Percentiles rank a stretch among this genome's conserved stretches.
Conservation (phyloP, 2,329 filamentous ascomycete genomes). For the Pseudocercospora macadamiae region DNA sequence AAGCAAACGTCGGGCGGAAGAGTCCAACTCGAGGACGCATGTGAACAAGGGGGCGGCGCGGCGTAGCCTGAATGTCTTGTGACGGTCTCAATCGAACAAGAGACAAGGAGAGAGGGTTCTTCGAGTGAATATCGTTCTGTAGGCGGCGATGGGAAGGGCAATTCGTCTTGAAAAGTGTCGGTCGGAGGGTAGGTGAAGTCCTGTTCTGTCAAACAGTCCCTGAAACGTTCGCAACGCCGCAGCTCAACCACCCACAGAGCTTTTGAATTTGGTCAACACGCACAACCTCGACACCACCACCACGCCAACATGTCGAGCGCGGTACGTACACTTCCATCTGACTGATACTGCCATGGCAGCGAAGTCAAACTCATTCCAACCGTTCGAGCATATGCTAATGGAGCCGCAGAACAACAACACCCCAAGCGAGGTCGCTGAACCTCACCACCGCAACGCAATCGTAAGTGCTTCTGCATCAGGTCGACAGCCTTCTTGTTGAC, state of each 20-base stretch:
- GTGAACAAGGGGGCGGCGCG: background rate
- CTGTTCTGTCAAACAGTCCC: too few species aligned
- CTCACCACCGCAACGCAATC: too few species aligned
- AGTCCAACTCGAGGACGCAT: background rate
- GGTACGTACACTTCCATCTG: background rate
- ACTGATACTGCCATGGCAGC: background rate
- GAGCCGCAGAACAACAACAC: background rate
- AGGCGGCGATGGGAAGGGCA: too few species aligned
- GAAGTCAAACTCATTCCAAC: background rate
- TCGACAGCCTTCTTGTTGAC: too few species aligned
- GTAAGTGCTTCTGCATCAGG: too few species aligned
- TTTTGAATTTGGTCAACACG: too few species aligned
- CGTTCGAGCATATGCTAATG: background rate
- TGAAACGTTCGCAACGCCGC: too few species aligned
- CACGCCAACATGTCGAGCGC: background rate
- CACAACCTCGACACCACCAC: background rate
- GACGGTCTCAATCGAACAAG: background rate
- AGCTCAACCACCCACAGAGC: too few species aligned
- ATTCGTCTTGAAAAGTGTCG: background rate
- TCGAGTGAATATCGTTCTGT: background rate
- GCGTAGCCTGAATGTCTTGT: background rate
- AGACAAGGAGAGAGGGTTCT: too few species aligned
- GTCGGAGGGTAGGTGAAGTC: too few species aligned
- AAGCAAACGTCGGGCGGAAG: background rate
- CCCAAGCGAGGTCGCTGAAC: background rate